A percentile compares a stretch with the other conserved stretches of the same genome.
These are phyloP conservation scores for Asterionellopsis glacialis DNA, from an alignment of 108 stramenopile species.

Conservation along the genomic window DNA sequence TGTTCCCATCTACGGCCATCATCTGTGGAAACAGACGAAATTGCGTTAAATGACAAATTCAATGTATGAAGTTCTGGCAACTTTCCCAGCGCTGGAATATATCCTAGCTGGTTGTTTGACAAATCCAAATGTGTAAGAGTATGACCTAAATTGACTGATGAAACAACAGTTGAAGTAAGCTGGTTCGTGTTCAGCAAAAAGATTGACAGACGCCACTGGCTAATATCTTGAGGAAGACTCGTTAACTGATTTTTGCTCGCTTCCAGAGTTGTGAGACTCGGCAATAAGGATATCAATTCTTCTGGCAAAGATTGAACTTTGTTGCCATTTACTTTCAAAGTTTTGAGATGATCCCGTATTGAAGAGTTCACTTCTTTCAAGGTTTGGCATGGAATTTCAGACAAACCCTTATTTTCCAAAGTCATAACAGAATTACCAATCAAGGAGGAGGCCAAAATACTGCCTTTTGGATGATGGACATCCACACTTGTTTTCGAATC, in stretches of 20 bases:
- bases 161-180: too few relatives aligned
- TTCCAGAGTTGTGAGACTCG: slow-evolving; percentile 4
- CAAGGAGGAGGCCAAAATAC: not conserved
- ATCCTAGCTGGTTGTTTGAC: too few relatives aligned
- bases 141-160: too few relatives aligned
- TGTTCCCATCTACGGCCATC: slow-evolving; percentile 1
- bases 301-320: slow-evolving; percentile 11
- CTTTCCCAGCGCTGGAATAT: too few relatives aligned
- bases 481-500: not conserved
- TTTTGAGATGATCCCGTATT: not conserved
- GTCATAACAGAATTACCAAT: not conserved
- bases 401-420: too few relatives aligned
- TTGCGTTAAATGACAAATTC: too few relatives aligned
- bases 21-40: too few relatives aligned
- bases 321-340: not conserved
- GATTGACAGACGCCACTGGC: not conserved
- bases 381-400: too few relatives aligned
- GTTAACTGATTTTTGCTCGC: slow-evolving; percentile 13
- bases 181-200: too few relatives aligned
- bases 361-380: not conserved
- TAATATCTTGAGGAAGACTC: slow-evolving; percentile 6
- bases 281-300: slow-evolving; percentile 11
- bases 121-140: too few relatives aligned
- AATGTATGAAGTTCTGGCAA: too few relatives aligned
- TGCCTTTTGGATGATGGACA: slow-evolving; percentile 2